A percentile compares a stretch with the other conserved stretches of the same genome.
Evolutionary conservation across 2,329 filamentous ascomycete species (phyloP).

Genomic region (Penicillium nordicum): DNA sequence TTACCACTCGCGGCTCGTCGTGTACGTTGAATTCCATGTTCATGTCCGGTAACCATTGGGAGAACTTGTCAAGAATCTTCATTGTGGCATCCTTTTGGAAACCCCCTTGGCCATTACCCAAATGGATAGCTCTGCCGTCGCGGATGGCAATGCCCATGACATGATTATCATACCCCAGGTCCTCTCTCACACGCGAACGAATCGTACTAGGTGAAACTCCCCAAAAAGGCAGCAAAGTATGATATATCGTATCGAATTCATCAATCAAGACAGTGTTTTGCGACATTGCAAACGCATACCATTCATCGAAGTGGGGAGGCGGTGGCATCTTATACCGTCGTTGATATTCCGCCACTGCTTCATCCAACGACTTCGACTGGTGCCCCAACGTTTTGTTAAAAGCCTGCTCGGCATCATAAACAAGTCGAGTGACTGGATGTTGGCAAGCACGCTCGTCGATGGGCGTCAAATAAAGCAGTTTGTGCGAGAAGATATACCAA

Average conservation of each 20-base stretch:
- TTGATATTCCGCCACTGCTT: conserved; percentile 12
- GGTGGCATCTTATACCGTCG: conserved; percentile 14
- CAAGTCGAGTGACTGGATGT: neutral
- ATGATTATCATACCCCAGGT: conserved; percentile 6
- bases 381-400: conserved; percentile 1
- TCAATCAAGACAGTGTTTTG: conserved; percentile 11
- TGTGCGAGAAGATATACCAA: neutral
- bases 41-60: conserved; percentile 76
- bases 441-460: neutral
- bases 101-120: conserved; percentile 49
- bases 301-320: conserved; percentile 13
- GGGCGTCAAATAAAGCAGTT: neutral
- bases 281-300: conserved; percentile 12
- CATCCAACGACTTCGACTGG: conserved; percentile 12
- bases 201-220: conserved; percentile 7
- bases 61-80: conserved; percentile 71
- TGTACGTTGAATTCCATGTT: conserved; percentile 86
- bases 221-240: conserved; percentile 14
- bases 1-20: conserved; percentile 76
- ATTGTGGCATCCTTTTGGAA: conserved; percentile 50
- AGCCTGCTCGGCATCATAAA: neutral
- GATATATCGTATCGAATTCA: conserved; percentile 15
- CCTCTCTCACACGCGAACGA: conserved; percentile 7
- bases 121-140: conserved; percentile 4
- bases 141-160: conserved; percentile 10